Conservation (phyloP, 257 asterid species). For the Forsythia suspensa region DNA sequence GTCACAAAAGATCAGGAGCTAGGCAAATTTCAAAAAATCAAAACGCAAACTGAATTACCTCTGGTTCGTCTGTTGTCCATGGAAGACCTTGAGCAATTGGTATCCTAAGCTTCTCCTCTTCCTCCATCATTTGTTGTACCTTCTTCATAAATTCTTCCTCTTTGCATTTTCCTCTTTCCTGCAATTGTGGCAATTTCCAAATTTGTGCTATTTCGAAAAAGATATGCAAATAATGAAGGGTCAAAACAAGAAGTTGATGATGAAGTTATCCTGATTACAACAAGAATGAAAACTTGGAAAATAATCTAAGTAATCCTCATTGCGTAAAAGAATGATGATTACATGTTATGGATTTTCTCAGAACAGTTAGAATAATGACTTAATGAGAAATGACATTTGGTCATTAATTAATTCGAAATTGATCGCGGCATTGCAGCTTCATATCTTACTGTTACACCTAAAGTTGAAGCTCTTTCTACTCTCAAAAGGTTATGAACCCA, state of each 20-base stretch:
- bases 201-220: constrained; percentile 18
- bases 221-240: background rate
- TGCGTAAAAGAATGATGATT: background rate
- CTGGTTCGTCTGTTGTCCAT: constrained; percentile 97
- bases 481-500: background rate
- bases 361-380: no score
- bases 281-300: background rate
- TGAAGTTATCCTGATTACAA: background rate
- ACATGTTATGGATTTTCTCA: background rate
- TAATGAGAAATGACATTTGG: background rate
- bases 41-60: constrained; percentile 43
- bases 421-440: background rate
- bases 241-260: background rate
- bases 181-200: constrained; percentile 29
- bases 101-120: constrained; percentile 77
- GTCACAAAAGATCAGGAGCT: background rate
- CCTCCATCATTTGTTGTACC: constrained; percentile 69
- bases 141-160: constrained; percentile 81
- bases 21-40: background rate
- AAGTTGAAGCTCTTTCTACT: background rate
- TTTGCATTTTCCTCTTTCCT: constrained; percentile 88
- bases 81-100: constrained; percentile 98
- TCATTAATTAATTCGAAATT: background rate
- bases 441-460: background rate
- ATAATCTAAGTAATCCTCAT: background rate